Evolutionary conservation across 1,139 yeast genomes (phyloP).

Genomic region (Kurtzmaniella quercitrusa): DNA sequence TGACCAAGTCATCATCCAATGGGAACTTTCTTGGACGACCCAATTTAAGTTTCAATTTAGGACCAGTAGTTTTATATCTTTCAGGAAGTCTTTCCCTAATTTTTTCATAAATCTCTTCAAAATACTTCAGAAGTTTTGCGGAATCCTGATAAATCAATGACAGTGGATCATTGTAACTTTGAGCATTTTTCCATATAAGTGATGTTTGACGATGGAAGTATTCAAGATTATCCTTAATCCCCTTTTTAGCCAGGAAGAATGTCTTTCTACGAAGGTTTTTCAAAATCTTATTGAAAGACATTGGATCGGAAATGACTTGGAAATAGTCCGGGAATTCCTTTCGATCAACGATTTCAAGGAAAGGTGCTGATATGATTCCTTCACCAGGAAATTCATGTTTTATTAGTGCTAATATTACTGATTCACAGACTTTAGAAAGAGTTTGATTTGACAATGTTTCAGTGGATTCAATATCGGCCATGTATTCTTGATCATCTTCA

Average conservation of each 20-base stretch:
- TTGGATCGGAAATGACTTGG: slow-evolving; percentile 51
- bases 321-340: slow-evolving; percentile 59
- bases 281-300: slow-evolving; percentile 48
- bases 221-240: slow-evolving; percentile 37
- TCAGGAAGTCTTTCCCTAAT: slow-evolving; percentile 14
- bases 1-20: slow-evolving; percentile 8
- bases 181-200: slow-evolving; percentile 55
- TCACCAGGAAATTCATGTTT: slow-evolving; percentile 39
- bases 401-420: slow-evolving; percentile 32
- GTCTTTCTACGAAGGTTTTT: slow-evolving; percentile 34
- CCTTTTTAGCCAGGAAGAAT: slow-evolving; percentile 25
- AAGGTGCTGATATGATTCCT: slow-evolving; percentile 51
- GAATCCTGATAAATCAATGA: slow-evolving; percentile 58
- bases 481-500: slow-evolving; percentile 16
- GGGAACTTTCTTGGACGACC: slow-evolving; percentile 12
- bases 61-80: slow-evolving; percentile 11
- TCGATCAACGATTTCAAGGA: slow-evolving; percentile 52
- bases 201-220: slow-evolving; percentile 46
- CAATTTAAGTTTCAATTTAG: slow-evolving; percentile 24
- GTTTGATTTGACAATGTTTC: slow-evolving; percentile 16
- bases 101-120: slow-evolving; percentile 25
- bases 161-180: slow-evolving; percentile 51
- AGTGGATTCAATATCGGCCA: slow-evolving; percentile 5
- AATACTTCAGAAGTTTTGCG: slow-evolving; percentile 33
- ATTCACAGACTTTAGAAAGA: slow-evolving; percentile 21